A percentile compares a stretch with the other conserved stretches of the same genome.
phyloP scores from a whole-genome alignment of 371 early-diverging fungal genomes.

The Capillidium rhysosporum region DNA sequence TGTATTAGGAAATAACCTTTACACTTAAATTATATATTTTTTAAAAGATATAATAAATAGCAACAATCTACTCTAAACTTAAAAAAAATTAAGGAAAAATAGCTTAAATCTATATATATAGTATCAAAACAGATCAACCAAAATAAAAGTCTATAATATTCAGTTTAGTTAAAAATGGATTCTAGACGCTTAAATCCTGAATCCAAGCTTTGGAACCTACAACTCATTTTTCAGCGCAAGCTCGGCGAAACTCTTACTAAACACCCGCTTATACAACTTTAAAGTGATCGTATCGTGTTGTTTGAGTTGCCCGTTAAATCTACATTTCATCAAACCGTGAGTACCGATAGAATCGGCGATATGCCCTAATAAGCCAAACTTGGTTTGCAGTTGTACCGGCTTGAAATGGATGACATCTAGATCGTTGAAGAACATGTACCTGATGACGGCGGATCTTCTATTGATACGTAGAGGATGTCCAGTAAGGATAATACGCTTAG shows the following conservation, averaged over 20 bases:
- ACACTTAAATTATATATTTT: too few relatives aligned
- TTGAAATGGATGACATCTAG: constrained; percentile 85
- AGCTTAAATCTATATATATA: too few relatives aligned
- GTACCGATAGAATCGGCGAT: constrained; percentile 77
- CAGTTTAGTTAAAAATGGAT: too few relatives aligned
- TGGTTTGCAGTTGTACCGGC: constrained; percentile 78
- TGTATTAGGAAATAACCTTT: too few relatives aligned
- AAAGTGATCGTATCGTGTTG: constrained; percentile 88
- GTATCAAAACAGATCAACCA: too few relatives aligned
- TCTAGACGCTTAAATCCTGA: too few relatives aligned
- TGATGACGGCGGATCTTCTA: constrained; percentile 76
- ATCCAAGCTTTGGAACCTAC: too few relatives aligned
- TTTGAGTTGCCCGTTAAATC: constrained; percentile 74
- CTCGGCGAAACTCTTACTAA: constrained; percentile 71
- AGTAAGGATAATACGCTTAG: constrained; percentile 83
- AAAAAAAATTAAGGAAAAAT: too few relatives aligned
- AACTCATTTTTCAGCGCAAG: not conserved
- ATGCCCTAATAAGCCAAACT: constrained; percentile 78
- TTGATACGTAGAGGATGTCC: constrained; percentile 89
- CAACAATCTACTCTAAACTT: too few relatives aligned
- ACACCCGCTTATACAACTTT: constrained; percentile 86
- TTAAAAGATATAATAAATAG: too few relatives aligned
- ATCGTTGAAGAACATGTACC: constrained; percentile 92
- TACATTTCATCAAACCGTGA: constrained; percentile 95
- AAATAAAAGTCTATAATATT: too few relatives aligned